Percentiles rank a stretch among this genome's conserved stretches.
Evolutionary conservation across 177 flowering plant species (phyloP).

Genomic region (Telopea speciosissima): DNA sequence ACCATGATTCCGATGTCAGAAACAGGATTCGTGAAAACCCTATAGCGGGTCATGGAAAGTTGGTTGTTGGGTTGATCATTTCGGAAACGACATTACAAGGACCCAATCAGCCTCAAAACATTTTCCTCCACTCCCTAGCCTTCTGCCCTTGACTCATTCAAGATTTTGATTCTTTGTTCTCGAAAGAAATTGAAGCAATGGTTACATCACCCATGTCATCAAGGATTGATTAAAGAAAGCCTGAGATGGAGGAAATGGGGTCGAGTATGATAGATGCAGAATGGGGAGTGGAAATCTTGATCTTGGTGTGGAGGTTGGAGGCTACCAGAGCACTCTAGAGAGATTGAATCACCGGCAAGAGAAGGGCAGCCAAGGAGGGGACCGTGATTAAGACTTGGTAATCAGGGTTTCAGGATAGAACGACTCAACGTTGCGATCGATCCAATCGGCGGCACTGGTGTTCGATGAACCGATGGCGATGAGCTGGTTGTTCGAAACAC

Average conservation of each 20-base stretch:
- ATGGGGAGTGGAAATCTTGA: conserved; percentile 85
- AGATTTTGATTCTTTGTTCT: too few relatives aligned
- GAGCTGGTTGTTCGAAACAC: conserved; percentile 87
- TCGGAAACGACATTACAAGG: too few relatives aligned
- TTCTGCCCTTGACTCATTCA: too few relatives aligned
- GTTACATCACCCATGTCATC: conserved; percentile 36
- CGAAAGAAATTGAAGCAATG: conserved; percentile 59
- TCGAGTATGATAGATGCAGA: conserved; percentile 71
- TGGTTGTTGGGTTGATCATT: too few relatives aligned
- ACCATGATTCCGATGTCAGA: too few relatives aligned
- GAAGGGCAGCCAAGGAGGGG: conserved; percentile 65
- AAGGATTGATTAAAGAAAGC: conserved; percentile 80
- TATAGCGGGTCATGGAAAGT: too few relatives aligned
- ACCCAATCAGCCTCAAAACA: too few relatives aligned
- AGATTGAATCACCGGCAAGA: conserved; percentile 75
- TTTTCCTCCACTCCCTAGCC: too few relatives aligned
- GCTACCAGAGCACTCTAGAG: conserved; percentile 70
- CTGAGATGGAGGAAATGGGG: conserved; percentile 96
- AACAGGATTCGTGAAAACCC: too few relatives aligned
- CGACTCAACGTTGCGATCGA: conserved; percentile 59
- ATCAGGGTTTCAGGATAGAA: conserved; percentile 73
- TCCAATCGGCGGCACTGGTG: conserved; percentile 81
- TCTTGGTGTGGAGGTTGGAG: conserved; percentile 52
- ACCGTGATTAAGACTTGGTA: conserved; percentile 64
- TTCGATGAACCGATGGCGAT: conserved; percentile 81